Evolutionary conservation across 192 early-diverging fungal genomes (phyloP).

Genomic region (Coemansia sp.): DNA sequence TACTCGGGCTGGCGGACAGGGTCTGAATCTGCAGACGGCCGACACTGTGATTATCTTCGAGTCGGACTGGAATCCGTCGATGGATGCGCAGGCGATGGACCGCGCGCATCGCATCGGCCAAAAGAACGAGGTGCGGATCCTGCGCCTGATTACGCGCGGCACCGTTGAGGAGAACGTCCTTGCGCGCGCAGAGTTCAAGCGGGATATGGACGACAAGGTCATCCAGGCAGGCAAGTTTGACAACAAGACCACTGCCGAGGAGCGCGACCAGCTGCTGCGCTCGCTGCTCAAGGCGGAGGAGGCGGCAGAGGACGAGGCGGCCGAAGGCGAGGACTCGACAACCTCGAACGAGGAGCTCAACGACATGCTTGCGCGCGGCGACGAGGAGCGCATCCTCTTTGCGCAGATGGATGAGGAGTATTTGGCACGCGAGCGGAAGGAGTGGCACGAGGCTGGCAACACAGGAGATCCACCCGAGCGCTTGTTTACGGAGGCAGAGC

Average conservation of each 20-base stretch:
- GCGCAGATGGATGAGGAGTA: constrained; percentile 77
- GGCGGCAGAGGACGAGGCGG: constrained; percentile 64
- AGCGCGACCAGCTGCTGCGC: constrained; percentile 89
- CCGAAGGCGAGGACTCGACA: constrained; percentile 61
- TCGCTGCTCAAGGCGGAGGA: constrained; percentile 82
- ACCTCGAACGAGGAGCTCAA: constrained; percentile 91
- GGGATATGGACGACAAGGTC: constrained; percentile 97
- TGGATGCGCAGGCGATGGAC: constrained; percentile 98
- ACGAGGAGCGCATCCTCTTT: constrained; percentile 70
- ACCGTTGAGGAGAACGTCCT: constrained; percentile 95
- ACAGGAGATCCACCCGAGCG: constrained; percentile 69
- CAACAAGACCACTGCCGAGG: constrained; percentile 90
- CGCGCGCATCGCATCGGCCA: constrained; percentile 99
- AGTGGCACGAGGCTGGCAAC: constrained; percentile 62
- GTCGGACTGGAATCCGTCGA: constrained; percentile 99
- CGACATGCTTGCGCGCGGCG: constrained; percentile 86
- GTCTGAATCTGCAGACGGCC: constrained; percentile 94
- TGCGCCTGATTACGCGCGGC: constrained; percentile 87
- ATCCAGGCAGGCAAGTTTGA: constrained; percentile 99
- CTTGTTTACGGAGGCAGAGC: constrained; percentile 81
- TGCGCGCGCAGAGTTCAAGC: constrained; percentile 90
- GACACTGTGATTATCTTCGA: constrained; percentile 99
- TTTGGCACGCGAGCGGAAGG: constrained; percentile 51
- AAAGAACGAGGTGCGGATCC: constrained; percentile 95
- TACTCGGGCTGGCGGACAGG: constrained; percentile 95